Base-by-base conservation (phyloP, 306 rosid species). In the Fagus sylvatica region DNA sequence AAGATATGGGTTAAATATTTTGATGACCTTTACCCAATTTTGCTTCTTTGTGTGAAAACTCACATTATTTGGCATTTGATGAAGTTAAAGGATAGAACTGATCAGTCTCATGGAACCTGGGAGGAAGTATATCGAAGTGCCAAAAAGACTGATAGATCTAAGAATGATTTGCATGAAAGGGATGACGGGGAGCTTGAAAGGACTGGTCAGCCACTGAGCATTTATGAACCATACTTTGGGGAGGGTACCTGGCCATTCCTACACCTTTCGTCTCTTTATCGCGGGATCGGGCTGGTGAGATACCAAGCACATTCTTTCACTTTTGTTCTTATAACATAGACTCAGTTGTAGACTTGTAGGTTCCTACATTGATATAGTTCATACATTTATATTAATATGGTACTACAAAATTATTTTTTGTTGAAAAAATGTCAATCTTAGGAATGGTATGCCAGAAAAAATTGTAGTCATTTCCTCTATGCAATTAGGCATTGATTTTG, bases 241-340 rank as follows among this genome's bases (percentile, higher is more conserved):
- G 94, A 91, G 88, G 98, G 99, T 75, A 80, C 87, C 77, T 96
- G 99, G 99, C 90, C 97, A 68, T 96, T 96, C 85, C 92, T 96
- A 75, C 99, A 96, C 84, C 19, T 39, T 19, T 81, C 71, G 77
- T 82, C 98, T 73, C 94, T 96, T 73, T 93, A 96, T 77, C 97
- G 96, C 19, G 99, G 99, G 82, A 82, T 96, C 49, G 93, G 97
- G 73, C 74, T 96, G 92, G 99, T 96, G 79, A 83, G 96, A 85
- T 87, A 36, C 83, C 28, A 16, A 19, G 42, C 69, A 37, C 33
- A 1, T 73, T 67, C 42, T 34, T 46, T 42, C 57, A 11, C 36
- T 53, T 33, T 53, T 59, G 36, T 13, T 55, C 42, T 46, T 57
- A 53, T 17, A 15, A 43, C 46, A 7, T 32, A 60, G 34, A 43